Evolutionary conservation across 495 filamentous ascomycete species (phyloP), one percentile per base, ranked within the genome.

Genomic region (Podospora pseudocomata): DNA sequence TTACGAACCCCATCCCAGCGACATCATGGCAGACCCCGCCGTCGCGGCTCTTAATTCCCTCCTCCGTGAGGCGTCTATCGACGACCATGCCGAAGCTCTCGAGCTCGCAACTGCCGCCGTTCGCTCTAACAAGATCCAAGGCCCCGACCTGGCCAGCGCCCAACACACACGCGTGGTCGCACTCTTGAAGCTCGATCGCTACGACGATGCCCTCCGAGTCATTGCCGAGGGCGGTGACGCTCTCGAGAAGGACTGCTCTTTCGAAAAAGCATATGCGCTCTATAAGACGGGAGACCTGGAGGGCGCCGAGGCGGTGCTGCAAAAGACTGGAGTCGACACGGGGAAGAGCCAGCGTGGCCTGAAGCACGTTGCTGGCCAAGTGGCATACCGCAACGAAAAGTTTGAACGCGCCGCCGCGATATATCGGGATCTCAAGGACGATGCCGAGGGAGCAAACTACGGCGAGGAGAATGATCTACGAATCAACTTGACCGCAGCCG

Each of bases 141-240:
- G 94, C 69, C 60, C 84, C 30, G 83, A 89, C 27, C 68, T 76
- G 61, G 57, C 60, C 32, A 73, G 67, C 26, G 89, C 91, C 6
- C 91, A 91, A 58, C 90, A 91, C 76, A 89, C 89, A 49, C 92
- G 92, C 70, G 84, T 89, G 11, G 90, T 98, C 53, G 93, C 95
- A 13, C 85, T 99, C 49, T 79, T 98, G 63, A 96, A 96, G 76
- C 88, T 98, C 63, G 96, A 99, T 76, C 92, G 94, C 67, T 97
- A 90, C 77, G 90, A 95, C 20, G 95, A 99, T 80, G 91, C 93
- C 26, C 82, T 97, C 61, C 88, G 87, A 57, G 86, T 88, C 39
- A 85, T 98, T 66, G 88, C 92, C 73, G 86, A 89, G 53, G 89
- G 85, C 58, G 91, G 90, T 44, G 83, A 90, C 71, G 79, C 76